Evolutionary conservation across 805 yeast genomes (phyloP), one percentile per base, ranked within the genome.

Genomic region (Starmerella bombi): DNA sequence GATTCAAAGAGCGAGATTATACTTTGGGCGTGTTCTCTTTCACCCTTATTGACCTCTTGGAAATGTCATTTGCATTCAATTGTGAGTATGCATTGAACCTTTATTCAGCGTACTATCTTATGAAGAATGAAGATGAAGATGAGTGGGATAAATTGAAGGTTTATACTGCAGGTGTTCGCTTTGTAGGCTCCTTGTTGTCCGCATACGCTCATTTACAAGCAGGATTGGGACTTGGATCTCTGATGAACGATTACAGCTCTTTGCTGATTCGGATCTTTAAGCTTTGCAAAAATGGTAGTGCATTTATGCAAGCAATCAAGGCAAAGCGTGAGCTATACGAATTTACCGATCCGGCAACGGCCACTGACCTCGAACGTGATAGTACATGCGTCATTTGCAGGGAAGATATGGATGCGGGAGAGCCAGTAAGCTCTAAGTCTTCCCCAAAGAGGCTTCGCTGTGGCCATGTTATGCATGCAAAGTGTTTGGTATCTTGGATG

Each of bases 401-500:
- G 51, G 97, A 91, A 50, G 94, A 83, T 46, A 79, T 88, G 88
- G 25, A 20, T 14, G 10, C 8, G 6, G 4, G 10, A 5, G 25
- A 20, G 25, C n/a, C 25, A 12, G 25, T 4, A 20, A 5, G n/a
- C n/a, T 32, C 35, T 14, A 17, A 17, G 17, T 58, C 66, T 5
- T 65, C 61, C 36, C 94, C 97, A 4, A 84, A 83, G 58, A 79
- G 71, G 54, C 65, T 91, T 36, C 68, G 65, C 1, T 91, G 98
- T 65, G 80, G 83, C 20, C 98, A 91, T 59, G 77, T 83, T 36
- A 67, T 88, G 42, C 98, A 91, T 58, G 63, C 80, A 61, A 86
- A 91, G 4, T 91, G 98, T 59, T 67, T 91, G 46, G 80, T 83
- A 54, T 78, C 80, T 50, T 91, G 98, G 98, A 66, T 91, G 50